Base-by-base conservation (phyloP, 306 rosid genomes). In the Quercus rubra region DNA sequence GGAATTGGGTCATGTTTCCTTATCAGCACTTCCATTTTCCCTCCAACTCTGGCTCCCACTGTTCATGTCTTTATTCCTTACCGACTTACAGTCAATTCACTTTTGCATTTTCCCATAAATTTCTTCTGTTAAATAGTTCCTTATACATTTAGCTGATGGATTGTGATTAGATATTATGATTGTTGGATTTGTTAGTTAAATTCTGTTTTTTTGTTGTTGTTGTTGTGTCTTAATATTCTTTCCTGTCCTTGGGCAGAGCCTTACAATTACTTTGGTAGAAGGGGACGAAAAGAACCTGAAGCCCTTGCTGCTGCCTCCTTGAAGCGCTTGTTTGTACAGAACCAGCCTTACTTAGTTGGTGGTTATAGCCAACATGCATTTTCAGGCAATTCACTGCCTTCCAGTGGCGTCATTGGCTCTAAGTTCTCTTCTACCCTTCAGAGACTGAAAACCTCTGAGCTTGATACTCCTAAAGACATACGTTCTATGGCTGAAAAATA, bases 231-330 rank as follows among this genome's bases (percentile, higher is more conserved):
- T 78, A 52, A 71, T 77, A 70, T 83, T 76, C 12, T 75, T 76
- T 71, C 59, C 74, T n/a, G 54, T 35, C 59, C 71, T 62, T 85
- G 67, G 77, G 82, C 93, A 95, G 99, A 95, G 56, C 98, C 99
- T 63, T 95, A 95, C 82, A 90, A 91, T 85, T 89, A 88, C 87
- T 86, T 90, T 76, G 94, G 98, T 79, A 77, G 99, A 91, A 89
- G 99, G 80, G 99, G 99, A 51, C 87, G 98, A 51, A 95, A 95
- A 81, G 99, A 90, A 83, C 99, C 99, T 64, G 98, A 95, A 86
- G 99, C 92, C 61, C 91, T 95, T 79, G 94, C 99, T 75, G 99
- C 99, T 77, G 97, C 99, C 67, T 91, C 99, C 35, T 81, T 81
- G 69, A 95, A 95, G 85, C 98, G 99, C 27, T 87, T 90, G 83